phyloP scores from a whole-genome alignment of 148 eudicot genomes.

The Rheum nobile region DNA sequence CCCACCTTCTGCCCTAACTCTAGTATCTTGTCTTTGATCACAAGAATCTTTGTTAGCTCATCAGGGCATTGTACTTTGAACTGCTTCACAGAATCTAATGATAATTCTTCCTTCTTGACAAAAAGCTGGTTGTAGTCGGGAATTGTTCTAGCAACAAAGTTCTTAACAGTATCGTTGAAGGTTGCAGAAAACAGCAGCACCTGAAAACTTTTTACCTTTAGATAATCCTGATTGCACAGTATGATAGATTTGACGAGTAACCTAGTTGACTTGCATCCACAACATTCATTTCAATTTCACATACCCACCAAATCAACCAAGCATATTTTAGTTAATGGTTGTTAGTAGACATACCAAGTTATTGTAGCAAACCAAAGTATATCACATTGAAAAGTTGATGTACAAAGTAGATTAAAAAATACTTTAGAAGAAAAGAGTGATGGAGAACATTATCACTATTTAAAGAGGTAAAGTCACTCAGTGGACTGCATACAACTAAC shows the following conservation, averaged over 20 bases:
- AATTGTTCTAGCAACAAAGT: constrained; percentile 52
- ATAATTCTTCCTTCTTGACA: constrained; percentile 78
- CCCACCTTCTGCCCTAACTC: constrained; percentile 77
- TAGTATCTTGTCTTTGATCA: constrained; percentile 59
- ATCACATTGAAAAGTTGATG: neutral
- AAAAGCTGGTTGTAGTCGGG: constrained; percentile 61
- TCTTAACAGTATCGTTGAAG: constrained; percentile 51
- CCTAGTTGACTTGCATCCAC: no score
- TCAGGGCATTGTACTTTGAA: constrained; percentile 73
- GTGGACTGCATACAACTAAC: neutral
- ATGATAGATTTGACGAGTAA: no score
- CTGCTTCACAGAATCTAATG: constrained; percentile 74
- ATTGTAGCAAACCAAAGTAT: neutral
- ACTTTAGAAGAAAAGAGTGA: neutral
- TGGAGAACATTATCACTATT: no score
- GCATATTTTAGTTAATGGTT: no score
- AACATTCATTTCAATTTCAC: no score
- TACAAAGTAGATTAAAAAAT: neutral
- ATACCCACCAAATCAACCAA: no score
- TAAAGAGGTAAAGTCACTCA: no score
- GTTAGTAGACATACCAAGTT: no score
- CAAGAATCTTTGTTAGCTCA: constrained; percentile 57
- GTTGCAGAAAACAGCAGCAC: constrained; percentile 94
- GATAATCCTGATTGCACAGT: neutral
- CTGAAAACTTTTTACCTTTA: constrained; percentile 18